A percentile compares a stretch with the other conserved stretches of the same genome.
Conservation (phyloP, 2,329 filamentous ascomycete genomes). For the Fusarium pseudoanthophilum region DNA sequence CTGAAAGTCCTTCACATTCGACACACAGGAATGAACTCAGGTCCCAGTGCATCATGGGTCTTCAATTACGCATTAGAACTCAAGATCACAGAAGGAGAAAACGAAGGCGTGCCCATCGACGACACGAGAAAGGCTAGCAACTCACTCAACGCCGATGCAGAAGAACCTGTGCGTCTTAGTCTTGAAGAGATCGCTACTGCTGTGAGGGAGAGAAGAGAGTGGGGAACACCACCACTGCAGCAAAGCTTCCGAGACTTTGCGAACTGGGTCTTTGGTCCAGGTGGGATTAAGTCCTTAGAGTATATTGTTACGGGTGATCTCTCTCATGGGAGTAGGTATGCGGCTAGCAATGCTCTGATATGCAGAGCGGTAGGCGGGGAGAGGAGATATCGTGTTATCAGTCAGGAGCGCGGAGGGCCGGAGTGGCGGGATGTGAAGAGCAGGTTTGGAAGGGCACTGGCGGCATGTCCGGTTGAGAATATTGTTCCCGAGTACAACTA, state of each 20-base stretch:
- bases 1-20: slow-evolving; percentile 2
- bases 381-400: neutral
- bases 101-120: neutral
- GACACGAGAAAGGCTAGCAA: neutral
- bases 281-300: neutral
- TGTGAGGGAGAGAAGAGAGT: neutral
- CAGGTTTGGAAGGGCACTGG: neutral
- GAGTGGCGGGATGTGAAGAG: neutral
- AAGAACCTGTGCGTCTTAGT: accelerated
- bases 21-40: neutral
- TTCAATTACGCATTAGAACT: neutral
- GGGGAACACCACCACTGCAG: neutral
- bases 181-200: too few species aligned
- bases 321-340: neutral
- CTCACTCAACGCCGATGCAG: accelerated
- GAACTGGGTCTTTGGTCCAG: neutral
- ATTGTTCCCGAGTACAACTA: neutral
- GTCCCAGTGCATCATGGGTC: neutral
- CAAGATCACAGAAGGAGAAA: neutral
- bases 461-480: slow-evolving; percentile 1
- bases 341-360: neutral
- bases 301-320: neutral
- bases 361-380: neutral
- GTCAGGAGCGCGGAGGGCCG: neutral
- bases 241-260: neutral